Evolutionary conservation across 2,329 filamentous ascomycete genomes (phyloP), one percentile per base, ranked within the genome.

Genomic region (Gliomastix tumulicola): DNA sequence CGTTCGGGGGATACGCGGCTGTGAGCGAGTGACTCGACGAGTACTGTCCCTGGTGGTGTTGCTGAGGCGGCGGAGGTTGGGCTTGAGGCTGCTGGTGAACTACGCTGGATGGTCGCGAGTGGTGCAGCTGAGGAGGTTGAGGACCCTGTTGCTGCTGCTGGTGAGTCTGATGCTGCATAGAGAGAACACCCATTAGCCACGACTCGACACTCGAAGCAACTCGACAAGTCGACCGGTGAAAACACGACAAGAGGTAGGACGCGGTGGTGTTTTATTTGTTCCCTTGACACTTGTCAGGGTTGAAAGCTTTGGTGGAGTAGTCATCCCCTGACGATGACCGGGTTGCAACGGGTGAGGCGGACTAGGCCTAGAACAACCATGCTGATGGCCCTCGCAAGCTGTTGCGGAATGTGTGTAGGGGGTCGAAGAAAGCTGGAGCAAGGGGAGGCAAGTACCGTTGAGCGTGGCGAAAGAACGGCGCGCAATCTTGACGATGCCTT

Each of bases 101-200:
- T 53, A 82, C 75, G 65, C 81, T 83, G 52, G 79, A 75, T 45
- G 83, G 79, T 57, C 84, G 77, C 51, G 80, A 74, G 58, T 84
- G 79, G 49, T 84, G 82, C 48, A 83, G 69, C 54, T 76, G 74
- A 48, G 72, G 62, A 64, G 72, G 68, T 53, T 78, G 76, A 64
- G 81, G 79, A 75, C 81, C 82, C 70, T 84, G 79, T 64, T 79
- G 78, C 59, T 77, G 66, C 60, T 82, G 76, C 69, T 84, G 80
- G 66, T 79, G 74, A 69, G 84, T n/a, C n/a, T n/a, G 82, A 74
- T 85, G 82, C 81, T 87, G 77, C 72, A 76, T 74, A 69, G 66
- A 71, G 65, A 69, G 68, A 62, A 73, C 60, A 65, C 68, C 65
- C 66, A 74, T 77, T 72, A 76, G 73, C 74, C 58, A 59, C 49